Percentiles rank a stretch among this genome's conserved stretches.
Conservation (phyloP, 495 filamentous ascomycete species). For the Annulohypoxylon stygium region DNA sequence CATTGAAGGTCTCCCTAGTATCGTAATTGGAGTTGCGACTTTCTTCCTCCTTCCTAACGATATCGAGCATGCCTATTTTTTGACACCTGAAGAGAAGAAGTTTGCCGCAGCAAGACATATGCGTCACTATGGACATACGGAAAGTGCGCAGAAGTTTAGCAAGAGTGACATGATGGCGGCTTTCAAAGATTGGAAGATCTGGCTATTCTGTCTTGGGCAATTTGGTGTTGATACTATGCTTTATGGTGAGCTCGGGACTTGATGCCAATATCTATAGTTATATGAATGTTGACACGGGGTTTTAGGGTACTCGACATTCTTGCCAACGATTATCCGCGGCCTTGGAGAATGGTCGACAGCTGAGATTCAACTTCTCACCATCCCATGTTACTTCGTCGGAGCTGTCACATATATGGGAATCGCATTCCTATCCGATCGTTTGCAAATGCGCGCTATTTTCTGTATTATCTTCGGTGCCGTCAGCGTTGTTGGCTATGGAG, state of each 20-base stretch:
- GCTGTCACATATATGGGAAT: slow-evolving; percentile 73
- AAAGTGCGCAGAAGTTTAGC: slow-evolving; percentile 70
- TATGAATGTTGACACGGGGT: neutral
- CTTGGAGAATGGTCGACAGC: slow-evolving; percentile 72
- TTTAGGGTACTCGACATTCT: slow-evolving; percentile 75
- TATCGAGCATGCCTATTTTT: slow-evolving; percentile 71
- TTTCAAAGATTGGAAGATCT: slow-evolving; percentile 74
- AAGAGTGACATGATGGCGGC: slow-evolving; percentile 63
- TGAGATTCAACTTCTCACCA: slow-evolving; percentile 79
- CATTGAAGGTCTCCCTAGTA: slow-evolving; percentile 78
- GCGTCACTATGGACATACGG: slow-evolving; percentile 70
- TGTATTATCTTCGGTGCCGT: slow-evolving; percentile 68
- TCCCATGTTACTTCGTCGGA: slow-evolving; percentile 80
- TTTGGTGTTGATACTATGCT: slow-evolving; percentile 80
- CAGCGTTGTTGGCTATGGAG: slow-evolving; percentile 75
- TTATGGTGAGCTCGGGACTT: slow-evolving; percentile 63
- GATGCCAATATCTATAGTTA: neutral
- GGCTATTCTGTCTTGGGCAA: slow-evolving; percentile 73
- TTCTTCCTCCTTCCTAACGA: slow-evolving; percentile 76
- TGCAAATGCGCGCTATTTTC: slow-evolving; percentile 72
- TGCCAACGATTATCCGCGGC: slow-evolving; percentile 81
- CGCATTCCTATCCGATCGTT: slow-evolving; percentile 71
- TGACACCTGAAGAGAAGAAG: slow-evolving; percentile 70
- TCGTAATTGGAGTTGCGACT: slow-evolving; percentile 70
- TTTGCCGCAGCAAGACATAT: slow-evolving; percentile 60